A percentile compares a stretch with the other conserved stretches of the same genome.
These are phyloP conservation scores for Castanea crenata DNA, from an alignment of 306 rosid species.

Conservation along the genomic window DNA sequence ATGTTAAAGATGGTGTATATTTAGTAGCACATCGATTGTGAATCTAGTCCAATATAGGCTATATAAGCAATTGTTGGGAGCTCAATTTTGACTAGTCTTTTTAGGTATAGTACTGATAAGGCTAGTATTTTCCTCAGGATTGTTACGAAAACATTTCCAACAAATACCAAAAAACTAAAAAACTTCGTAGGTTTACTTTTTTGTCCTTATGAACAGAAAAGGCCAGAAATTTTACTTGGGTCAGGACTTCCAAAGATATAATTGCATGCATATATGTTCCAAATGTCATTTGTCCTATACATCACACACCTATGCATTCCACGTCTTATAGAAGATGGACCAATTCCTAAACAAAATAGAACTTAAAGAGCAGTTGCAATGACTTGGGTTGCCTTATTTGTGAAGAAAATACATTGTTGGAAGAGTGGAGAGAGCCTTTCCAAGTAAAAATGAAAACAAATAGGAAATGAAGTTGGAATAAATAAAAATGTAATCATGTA, in stretches of 20 bases:
- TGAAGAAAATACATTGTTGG: not conserved
- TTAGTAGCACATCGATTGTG: no score
- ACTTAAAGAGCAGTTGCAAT: no score
- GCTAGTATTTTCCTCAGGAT: no score
- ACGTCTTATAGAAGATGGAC: no score
- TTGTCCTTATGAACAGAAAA: not conserved
- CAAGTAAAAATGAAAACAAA: not conserved
- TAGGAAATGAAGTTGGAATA: slow-evolving; percentile 5
- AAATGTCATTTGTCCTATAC: not conserved
- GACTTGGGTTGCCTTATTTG: no score
- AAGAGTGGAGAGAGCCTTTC: slow-evolving; percentile 7
- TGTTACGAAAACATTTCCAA: not conserved
- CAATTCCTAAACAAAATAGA: no score
- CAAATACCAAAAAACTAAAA: not conserved
- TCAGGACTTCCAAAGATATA: not conserved
- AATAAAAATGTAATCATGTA: slow-evolving; percentile 3
- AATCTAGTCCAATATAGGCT: no score
- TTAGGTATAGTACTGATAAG: no score
- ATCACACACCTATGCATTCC: no score
- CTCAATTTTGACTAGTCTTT: no score
- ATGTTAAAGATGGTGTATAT: no score
- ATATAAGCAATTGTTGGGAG: no score
- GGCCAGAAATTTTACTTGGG: not conserved
- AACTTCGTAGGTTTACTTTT: not conserved
- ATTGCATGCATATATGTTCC: not conserved